Conservation (phyloP, 2,329 filamentous ascomycete genomes). For the Claviceps citrina region DNA sequence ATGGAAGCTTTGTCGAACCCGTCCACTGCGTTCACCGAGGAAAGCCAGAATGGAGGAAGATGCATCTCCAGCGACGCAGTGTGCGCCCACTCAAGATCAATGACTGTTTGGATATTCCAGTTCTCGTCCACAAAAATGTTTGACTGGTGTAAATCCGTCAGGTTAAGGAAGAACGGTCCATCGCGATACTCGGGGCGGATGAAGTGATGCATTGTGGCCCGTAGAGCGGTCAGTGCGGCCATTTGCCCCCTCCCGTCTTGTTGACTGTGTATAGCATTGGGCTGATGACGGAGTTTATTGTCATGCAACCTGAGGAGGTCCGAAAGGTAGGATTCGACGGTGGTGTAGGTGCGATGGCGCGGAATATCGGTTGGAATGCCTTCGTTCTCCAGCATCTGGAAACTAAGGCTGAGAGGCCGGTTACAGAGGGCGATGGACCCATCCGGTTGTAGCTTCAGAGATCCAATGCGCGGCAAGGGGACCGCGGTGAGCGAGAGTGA, state of each 20-base stretch:
- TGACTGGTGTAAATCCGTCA: slow-evolving; percentile 22
- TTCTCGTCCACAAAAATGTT: slow-evolving; percentile 21
- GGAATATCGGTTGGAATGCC: neutral
- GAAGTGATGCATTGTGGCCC: slow-evolving; percentile 1
- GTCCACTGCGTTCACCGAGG: no score
- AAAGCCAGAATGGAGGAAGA: neutral
- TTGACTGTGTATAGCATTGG: no score
- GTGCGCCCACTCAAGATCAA: slow-evolving; percentile 18
- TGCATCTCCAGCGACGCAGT: slow-evolving; percentile 12
- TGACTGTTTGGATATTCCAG: slow-evolving; percentile 16
- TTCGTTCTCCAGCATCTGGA: neutral
- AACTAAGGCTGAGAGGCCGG: neutral
- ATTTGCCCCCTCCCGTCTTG: no score
- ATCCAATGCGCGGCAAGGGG: neutral
- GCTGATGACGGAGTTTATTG: no score
- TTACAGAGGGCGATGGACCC: neutral
- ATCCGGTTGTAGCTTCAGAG: neutral
- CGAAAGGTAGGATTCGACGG: neutral
- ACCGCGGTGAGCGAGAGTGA: neutral
- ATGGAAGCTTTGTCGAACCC: no score
- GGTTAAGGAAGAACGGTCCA: slow-evolving; percentile 17
- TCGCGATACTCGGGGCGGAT: slow-evolving; percentile 10
- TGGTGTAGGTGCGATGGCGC: neutral
- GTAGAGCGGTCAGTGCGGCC: no score
- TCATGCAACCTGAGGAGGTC: neutral